Base-by-base conservation (phyloP, 2,329 filamentous ascomycete genomes). In the Cytospora paraplurivora region DNA sequence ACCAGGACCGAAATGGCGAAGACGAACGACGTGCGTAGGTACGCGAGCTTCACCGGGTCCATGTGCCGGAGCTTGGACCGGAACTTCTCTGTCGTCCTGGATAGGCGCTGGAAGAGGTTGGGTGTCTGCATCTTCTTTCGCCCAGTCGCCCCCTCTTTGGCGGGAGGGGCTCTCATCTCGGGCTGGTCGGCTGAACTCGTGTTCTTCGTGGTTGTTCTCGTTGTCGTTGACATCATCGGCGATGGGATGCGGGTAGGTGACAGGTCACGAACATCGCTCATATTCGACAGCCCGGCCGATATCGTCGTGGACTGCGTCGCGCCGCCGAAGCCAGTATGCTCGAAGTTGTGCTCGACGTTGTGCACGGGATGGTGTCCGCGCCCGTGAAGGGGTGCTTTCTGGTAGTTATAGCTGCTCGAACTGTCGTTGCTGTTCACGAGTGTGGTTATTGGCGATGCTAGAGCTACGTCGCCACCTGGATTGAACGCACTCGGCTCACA, bases 1-100 rank as follows among this genome's bases (percentile, higher is more conserved):
- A 86, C 82, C 38, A 87, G 76, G 33, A 87, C 83, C 55, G 82
- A 85, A 63, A 87, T 78, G 54, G 84, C 83, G 68, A 87, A 87
- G 12, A 87, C 80, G 69, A 86, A 85, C 33, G 83, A 86, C 8
- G 85, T 87, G 15, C 84, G 80, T 51, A 87, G 77, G 69, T 87
- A 87, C 11, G 84, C 84, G 5, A 85, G 76, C 76, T 87, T 87
- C 67, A 87, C 78, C 1, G 83, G 83, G 72, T 87, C 85, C 68
- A 81, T 75, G 69, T 76, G 72, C 62, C 71, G 71, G 49, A 82
- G 74, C 64, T 73, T 74, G 55, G 67, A 63, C 1, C 64, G 54
- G 65, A 78, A 72, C 38, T 50, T 68, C 35, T 62, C 49, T 12
- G 47, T 44, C 2, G 52, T 41, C 1, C 50, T 41, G 2, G 64